Evolutionary conservation across 1,139 yeast genomes (phyloP), one percentile per base, ranked within the genome.

Genomic region (Yamadazyma sp.): DNA sequence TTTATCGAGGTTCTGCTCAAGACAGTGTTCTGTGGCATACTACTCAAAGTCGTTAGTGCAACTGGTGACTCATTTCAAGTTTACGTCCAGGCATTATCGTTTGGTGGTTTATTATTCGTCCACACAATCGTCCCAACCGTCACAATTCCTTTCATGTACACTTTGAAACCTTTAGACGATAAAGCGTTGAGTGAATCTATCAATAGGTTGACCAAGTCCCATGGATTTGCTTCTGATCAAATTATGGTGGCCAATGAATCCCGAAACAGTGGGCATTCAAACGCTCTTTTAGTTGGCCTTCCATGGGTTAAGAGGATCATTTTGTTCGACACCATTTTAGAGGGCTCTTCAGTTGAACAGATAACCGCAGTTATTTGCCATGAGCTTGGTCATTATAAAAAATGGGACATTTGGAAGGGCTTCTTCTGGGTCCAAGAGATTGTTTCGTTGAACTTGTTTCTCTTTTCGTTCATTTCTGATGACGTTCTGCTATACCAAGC

Each of bases 301-400:
- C 96, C 96, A 34, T 87, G 95, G 87, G 77, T 85, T 35, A 87
- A 87, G 64, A 86, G 85, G 57, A 87, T 87, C 61, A 95, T 87
- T 27, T 70, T 87, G 33, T 87, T 69, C 55, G 96, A 87, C 54
- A 87, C 95, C 5, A 70, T 87, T 61, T 77, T 87, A 44, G 77
- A 82, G 41, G 78, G 81, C 40, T 77, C 86, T 27, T 64, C 85
- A 24, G 73, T 77, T 18, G 72, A 73, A 27, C 89, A 87, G 59
- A 83, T 86, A 26, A 82, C 86, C 35, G 94, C 95, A 29, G 92
- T 87, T 2, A 66, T 87, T 50, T 95, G 91, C n/a, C 96, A 87
- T 55, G 96, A 87, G 63, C 80, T 87, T 44, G 96, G 96, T 34
- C 96, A 87, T 60, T 87, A 96, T 96, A 80, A 82, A 46, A 67